These are phyloP conservation scores for Heterobasidion occidentale DNA, from an alignment of 1,284 basidiomycete species.

Conservation along the genomic window DNA sequence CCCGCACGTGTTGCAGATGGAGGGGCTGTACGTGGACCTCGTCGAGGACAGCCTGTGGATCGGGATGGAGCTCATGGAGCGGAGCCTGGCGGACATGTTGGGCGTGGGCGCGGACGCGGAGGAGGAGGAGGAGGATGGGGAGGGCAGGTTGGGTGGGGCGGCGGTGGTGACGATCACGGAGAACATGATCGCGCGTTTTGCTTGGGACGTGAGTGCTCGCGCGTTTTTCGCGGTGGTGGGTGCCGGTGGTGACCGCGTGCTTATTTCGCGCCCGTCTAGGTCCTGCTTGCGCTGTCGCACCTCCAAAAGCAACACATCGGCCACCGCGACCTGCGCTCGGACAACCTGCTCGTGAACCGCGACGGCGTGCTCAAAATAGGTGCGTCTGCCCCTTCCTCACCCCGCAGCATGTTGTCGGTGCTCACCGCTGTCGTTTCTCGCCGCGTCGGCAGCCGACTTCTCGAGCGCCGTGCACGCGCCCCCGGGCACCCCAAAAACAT, in stretches of 20 bases:
- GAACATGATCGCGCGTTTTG: constrained; percentile 58
- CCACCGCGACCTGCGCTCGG: constrained; percentile 73
- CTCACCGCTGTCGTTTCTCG: background rate
- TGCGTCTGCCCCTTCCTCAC: constrained; percentile 25
- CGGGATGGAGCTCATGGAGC: constrained; percentile 79
- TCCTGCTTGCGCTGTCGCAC: constrained; percentile 54
- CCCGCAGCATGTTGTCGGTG: too few relatives aligned
- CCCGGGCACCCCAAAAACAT: constrained; percentile 35
- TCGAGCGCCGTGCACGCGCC: constrained; percentile 59
- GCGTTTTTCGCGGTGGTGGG: constrained; percentile 1
- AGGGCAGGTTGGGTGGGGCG: constrained; percentile 35
- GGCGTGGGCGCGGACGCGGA: constrained; percentile 31
- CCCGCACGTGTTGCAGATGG: constrained; percentile 55
- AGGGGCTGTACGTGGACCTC: constrained; percentile 60
- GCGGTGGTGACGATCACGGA: constrained; percentile 44
- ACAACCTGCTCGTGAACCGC: constrained; percentile 65
- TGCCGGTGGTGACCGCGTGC: too few relatives aligned
- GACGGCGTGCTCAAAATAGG: constrained; percentile 68
- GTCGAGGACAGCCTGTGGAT: constrained; percentile 69
- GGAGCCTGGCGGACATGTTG: constrained; percentile 72
- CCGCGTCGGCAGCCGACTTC: constrained; percentile 52
- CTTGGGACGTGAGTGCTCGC: constrained; percentile 54
- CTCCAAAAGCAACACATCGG: constrained; percentile 57
- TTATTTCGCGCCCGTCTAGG: constrained; percentile 25
- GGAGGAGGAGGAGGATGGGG: constrained; percentile 32